These are phyloP conservation scores for Picochlorum sp. DNA, from an alignment of 139 green algal species.

Conservation along the genomic window DNA sequence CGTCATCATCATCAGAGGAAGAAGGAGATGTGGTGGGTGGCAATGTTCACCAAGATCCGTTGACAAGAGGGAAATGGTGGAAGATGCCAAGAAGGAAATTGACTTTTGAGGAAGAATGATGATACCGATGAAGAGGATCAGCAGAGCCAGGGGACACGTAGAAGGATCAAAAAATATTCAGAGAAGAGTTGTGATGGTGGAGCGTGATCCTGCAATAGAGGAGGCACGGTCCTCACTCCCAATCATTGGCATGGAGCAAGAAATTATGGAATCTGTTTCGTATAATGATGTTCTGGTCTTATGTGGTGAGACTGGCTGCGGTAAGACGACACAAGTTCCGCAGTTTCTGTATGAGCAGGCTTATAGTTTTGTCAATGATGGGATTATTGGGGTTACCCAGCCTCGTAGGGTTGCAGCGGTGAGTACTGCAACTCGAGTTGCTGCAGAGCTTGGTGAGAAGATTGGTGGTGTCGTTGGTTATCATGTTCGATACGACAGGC, in stretches of 20 bases:
- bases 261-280: constrained; percentile 81
- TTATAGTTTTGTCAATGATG: constrained; percentile 58
- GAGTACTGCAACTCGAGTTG: constrained; percentile 69
- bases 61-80: not conserved
- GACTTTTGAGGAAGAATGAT: not conserved
- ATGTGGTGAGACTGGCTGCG: constrained; percentile 86
- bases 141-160: not conserved
- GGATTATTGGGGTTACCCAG: constrained; percentile 71
- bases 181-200: constrained; percentile 15
- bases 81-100: not conserved
- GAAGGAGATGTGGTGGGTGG: not conserved
- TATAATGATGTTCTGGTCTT: constrained; percentile 69
- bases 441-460: constrained; percentile 61
- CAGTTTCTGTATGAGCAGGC: constrained; percentile 93
- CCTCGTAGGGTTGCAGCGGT: constrained; percentile 82
- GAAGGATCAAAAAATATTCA: not conserved
- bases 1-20: not conserved
- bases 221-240: constrained; percentile 50
- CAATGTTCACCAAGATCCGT: not conserved
- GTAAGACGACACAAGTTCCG: constrained; percentile 92
- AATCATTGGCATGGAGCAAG: constrained; percentile 81
- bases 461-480: constrained; percentile 80
- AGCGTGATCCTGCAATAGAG: constrained; percentile 19
- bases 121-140: not conserved
- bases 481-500: constrained; percentile 81